These are phyloP conservation scores for Gilbertella persicaria DNA, from an alignment of 371 early-diverging fungal species.

Conservation along the genomic window DNA sequence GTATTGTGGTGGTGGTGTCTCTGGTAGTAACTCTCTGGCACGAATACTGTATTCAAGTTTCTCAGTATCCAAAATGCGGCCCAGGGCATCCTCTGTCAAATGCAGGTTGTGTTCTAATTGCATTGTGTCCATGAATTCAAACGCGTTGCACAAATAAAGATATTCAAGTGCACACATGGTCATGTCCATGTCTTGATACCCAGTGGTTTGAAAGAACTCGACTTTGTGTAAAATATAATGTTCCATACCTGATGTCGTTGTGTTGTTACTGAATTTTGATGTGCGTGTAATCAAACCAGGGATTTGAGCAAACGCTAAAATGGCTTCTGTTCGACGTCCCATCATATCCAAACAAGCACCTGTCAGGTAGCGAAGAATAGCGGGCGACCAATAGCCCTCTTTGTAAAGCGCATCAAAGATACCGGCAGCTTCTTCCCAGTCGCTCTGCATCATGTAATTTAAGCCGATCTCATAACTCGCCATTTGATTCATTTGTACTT, in stretches of 20 bases:
- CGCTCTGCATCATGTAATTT: slow-evolving; percentile 49
- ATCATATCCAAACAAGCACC: slow-evolving; percentile 53
- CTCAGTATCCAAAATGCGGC: slow-evolving; percentile 39
- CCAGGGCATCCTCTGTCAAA: slow-evolving; percentile 42
- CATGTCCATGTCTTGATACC: slow-evolving; percentile 54
- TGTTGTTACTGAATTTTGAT: slow-evolving; percentile 32
- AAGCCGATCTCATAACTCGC: slow-evolving; percentile 59
- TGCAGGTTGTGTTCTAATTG: slow-evolving; percentile 39
- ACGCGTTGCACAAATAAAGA: slow-evolving; percentile 58
- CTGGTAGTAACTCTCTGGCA: slow-evolving; percentile 42
- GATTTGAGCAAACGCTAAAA: slow-evolving; percentile 40
- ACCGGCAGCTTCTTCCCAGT: slow-evolving; percentile 49
- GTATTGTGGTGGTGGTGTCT: slow-evolving; percentile 45
- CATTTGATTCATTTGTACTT: slow-evolving; percentile 31
- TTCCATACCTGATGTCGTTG: slow-evolving; percentile 52
- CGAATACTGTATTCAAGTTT: slow-evolving; percentile 43
- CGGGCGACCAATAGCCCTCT: slow-evolving; percentile 51
- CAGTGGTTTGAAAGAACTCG: slow-evolving; percentile 45
- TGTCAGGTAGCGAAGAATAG: slow-evolving; percentile 50
- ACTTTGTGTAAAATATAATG: slow-evolving; percentile 57
- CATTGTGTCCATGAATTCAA: slow-evolving; percentile 52
- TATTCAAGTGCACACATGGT: slow-evolving; percentile 60
- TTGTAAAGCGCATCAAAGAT: slow-evolving; percentile 36
- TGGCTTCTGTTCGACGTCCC: slow-evolving; percentile 40
- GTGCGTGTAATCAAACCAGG: slow-evolving; percentile 18